phyloP scores from a whole-genome alignment of 768 basidiomycete genomes.

The Daedalea quercina region DNA sequence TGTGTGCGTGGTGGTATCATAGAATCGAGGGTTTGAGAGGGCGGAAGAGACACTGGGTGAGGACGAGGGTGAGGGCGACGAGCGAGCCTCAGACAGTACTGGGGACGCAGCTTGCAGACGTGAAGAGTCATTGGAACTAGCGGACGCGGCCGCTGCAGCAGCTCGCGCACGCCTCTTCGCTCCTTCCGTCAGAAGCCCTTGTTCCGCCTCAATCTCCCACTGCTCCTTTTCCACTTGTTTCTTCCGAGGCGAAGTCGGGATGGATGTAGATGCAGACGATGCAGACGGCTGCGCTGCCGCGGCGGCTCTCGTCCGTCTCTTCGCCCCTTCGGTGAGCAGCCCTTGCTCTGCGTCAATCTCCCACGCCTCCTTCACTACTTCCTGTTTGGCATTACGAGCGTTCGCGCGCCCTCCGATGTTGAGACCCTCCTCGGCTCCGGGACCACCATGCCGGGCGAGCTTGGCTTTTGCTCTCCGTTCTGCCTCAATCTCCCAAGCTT shows the following conservation, averaged over 20 bases:
- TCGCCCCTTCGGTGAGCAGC: constrained; percentile 66
- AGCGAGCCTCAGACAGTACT: neutral
- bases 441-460: constrained; percentile 23
- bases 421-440: neutral
- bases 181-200: constrained; percentile 20
- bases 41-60: constrained; percentile 26
- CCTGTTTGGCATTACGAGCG: constrained; percentile 13
- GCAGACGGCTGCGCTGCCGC: constrained; percentile 23
- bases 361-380: constrained; percentile 63
- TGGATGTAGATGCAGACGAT: constrained; percentile 7
- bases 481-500: constrained; percentile 75
- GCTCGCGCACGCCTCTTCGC: constrained; percentile 19
- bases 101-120: neutral
- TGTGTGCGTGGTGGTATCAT: constrained; percentile 44
- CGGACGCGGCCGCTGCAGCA: constrained; percentile 10
- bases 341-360: constrained; percentile 76
- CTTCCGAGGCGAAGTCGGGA: constrained; percentile 5
- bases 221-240: constrained; percentile 15
- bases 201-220: constrained; percentile 27
- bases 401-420: neutral
- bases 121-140: neutral
- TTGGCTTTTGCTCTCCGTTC: constrained; percentile 47
- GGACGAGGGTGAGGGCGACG: constrained; percentile 1
- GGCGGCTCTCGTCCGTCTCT: constrained; percentile 53
- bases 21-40: constrained; percentile 54